Percentiles rank a stretch among this genome's conserved stretches.
phyloP scores from a whole-genome alignment of 228 moss, liverwort and hornwort genomes.

The Sphagnum magellanicum region DNA sequence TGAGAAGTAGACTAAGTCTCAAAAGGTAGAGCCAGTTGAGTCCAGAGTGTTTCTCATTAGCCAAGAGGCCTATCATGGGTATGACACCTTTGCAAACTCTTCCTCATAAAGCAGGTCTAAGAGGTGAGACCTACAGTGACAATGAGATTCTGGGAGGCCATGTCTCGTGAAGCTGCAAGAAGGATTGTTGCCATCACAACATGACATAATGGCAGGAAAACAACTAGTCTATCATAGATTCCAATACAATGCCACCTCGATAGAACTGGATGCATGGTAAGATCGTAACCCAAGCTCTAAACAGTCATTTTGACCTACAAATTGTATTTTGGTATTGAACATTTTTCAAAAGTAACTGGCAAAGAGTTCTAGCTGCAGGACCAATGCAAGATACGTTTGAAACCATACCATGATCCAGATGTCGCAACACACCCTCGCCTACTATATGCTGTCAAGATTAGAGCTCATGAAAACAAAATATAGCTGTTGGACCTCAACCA shows the following conservation, averaged over 20 bases:
- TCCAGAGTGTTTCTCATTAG: constrained; percentile 96
- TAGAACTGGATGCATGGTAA: constrained; percentile 33
- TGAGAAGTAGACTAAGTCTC: constrained; percentile 88
- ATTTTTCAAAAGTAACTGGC: neutral
- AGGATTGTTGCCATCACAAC: too few species aligned
- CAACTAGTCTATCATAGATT: neutral
- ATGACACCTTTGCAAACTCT: too few species aligned
- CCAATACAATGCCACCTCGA: constrained; percentile 26
- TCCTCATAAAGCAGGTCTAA: too few species aligned
- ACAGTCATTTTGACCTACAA: too few species aligned
- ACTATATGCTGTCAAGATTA: constrained; percentile 99
- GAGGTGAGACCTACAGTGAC: too few species aligned
- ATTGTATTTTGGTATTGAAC: neutral
- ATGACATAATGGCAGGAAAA: neutral
- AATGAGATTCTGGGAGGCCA: too few species aligned
- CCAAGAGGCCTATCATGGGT: constrained; percentile 27
- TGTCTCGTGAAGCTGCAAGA: too few species aligned
- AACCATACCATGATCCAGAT: constrained; percentile 96
- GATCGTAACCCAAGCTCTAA: neutral
- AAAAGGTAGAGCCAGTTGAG: constrained; percentile 77
- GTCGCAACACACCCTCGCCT: constrained; percentile 98
- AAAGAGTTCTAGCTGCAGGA: neutral
- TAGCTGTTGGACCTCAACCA: constrained; percentile 36
- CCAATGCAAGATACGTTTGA: constrained; percentile 43
- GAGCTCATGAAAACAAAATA: constrained; percentile 85